Conservation (phyloP, 768 basidiomycete species). For the Galerina sulciceps region DNA sequence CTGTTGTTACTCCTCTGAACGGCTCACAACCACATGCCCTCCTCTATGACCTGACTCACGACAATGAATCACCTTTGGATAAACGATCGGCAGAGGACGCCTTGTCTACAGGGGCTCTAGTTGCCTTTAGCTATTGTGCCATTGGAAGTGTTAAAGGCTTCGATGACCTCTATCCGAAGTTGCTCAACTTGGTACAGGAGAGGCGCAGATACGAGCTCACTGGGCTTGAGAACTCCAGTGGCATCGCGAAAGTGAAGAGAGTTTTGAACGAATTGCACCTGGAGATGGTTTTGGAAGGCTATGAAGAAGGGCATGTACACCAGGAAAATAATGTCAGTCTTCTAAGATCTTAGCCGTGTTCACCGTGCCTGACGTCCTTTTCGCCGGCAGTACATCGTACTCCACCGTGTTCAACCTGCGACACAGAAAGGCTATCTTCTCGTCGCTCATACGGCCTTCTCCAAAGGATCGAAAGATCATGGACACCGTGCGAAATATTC, state of each 20-base stretch:
- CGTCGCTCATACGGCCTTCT: constrained; percentile 91
- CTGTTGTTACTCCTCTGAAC: constrained; percentile 76
- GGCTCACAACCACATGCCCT: constrained; percentile 93
- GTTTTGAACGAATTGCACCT: constrained; percentile 86
- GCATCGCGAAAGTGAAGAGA: constrained; percentile 64
- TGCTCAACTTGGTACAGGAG: constrained; percentile 89
- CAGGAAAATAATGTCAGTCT: constrained; percentile 90
- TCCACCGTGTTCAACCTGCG: constrained; percentile 89
- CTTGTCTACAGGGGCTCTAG: constrained; percentile 91
- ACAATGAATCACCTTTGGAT: constrained; percentile 90
- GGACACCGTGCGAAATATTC: constrained; percentile 65
- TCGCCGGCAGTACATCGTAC: constrained; percentile 77
- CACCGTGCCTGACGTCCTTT: background rate
- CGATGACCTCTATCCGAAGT: constrained; percentile 94
- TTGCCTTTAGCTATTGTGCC: constrained; percentile 86
- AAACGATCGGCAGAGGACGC: constrained; percentile 95
- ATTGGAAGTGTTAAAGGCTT: constrained; percentile 96
- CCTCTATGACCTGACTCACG: constrained; percentile 95
- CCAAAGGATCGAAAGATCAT: constrained; percentile 78
- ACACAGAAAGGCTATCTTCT: constrained; percentile 93
- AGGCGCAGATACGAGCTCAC: constrained; percentile 78
- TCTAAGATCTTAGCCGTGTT: background rate
- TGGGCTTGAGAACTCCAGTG: constrained; percentile 56
- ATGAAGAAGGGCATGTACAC: constrained; percentile 92
- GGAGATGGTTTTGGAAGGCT: constrained; percentile 90